Percentiles rank a stretch among this genome's conserved stretches.
These are phyloP conservation scores for Trametes pubescens DNA, from an alignment of 1,284 basidiomycete species.

Conservation along the genomic window DNA sequence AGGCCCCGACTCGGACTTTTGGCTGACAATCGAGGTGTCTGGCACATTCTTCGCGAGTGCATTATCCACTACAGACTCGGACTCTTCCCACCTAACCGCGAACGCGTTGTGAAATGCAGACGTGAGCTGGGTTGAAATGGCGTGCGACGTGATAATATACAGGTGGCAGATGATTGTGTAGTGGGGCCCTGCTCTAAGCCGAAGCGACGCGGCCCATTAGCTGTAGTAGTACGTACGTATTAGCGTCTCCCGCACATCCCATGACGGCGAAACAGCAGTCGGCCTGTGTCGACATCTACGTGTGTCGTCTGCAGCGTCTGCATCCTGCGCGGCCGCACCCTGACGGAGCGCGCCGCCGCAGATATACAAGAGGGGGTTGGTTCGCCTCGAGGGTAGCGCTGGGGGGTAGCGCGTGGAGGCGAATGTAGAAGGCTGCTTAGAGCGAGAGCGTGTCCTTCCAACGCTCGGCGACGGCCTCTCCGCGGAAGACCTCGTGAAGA, in stretches of 20 bases:
- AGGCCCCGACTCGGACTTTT: neutral
- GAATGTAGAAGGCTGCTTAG: conserved; percentile 7
- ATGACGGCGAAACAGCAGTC: conserved; percentile 1
- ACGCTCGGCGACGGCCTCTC: conserved; percentile 62
- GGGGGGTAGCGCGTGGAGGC: neutral
- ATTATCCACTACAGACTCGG: neutral
- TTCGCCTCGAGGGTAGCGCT: neutral
- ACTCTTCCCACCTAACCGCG: neutral
- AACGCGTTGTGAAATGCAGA: neutral
- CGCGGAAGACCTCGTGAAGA: conserved; percentile 83
- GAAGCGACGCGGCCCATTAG: conserved; percentile 29
- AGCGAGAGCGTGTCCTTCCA: conserved; percentile 67
- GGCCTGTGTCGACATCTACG: conserved; percentile 5
- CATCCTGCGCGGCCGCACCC: neutral
- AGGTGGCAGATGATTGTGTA: conserved; percentile 29
- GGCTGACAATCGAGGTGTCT: conserved; percentile 3
- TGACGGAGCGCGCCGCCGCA: neutral
- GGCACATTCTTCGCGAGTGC: neutral
- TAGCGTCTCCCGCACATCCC: conserved; percentile 16
- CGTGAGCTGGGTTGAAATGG: conserved; percentile 29
- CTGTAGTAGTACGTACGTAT: conserved; percentile 23
- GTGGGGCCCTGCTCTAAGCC: conserved; percentile 31
- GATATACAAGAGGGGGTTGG: neutral
- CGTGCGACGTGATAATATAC: conserved; percentile 33
- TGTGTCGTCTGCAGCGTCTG: conserved; percentile 1